These are phyloP conservation scores for Telopea speciosissima DNA, from an alignment of 177 flowering plant genomes.

Conservation along the genomic window DNA sequence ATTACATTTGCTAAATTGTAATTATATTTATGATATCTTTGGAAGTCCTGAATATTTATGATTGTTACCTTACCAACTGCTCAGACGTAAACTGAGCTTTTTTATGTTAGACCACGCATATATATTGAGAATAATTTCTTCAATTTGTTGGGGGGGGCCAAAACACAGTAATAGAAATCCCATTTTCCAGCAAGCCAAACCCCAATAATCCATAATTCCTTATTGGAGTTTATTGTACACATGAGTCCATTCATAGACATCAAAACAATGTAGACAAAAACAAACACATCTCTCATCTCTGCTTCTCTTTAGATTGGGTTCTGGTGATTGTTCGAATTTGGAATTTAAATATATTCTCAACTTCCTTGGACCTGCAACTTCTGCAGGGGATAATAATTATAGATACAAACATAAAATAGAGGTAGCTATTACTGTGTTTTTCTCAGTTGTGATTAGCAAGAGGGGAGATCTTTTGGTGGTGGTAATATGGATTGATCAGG, in stretches of 20 bases:
- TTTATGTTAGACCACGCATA: too few species aligned
- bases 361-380: constrained; percentile 13
- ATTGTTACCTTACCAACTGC: too few species aligned
- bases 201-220: not conserved
- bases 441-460: constrained; percentile 25
- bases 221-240: constrained; percentile 6
- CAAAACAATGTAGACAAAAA: constrained; percentile 1
- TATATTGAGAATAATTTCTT: too few species aligned
- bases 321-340: not conserved
- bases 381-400: not conserved
- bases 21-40: too few species aligned
- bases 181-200: not conserved
- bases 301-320: too few species aligned
- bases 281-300: not conserved
- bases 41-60: too few species aligned
- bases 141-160: too few species aligned
- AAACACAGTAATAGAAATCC: too few species aligned
- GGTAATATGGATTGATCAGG: constrained; percentile 37
- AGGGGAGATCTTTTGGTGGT: constrained; percentile 59
- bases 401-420: not conserved
- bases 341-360: not conserved
- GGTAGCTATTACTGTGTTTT: not conserved
- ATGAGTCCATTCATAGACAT: not conserved
- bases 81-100: too few species aligned
- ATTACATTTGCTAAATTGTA: too few species aligned